Conservation (phyloP, 2,329 filamentous ascomycete genomes). For the Nemania diffusa region DNA sequence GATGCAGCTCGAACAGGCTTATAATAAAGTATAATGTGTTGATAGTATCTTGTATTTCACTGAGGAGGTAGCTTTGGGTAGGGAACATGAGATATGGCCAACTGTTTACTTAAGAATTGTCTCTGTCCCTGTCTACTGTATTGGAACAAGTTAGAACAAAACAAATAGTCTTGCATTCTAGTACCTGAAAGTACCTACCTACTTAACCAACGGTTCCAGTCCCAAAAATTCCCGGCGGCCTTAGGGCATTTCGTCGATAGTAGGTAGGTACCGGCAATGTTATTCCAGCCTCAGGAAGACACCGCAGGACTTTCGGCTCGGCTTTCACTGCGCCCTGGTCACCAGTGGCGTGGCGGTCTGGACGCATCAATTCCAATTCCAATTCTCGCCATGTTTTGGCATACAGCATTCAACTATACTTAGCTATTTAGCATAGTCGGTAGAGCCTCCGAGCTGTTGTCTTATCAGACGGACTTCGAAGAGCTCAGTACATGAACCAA, state of each 20-base stretch:
- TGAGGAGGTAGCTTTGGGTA: neutral
- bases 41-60: neutral
- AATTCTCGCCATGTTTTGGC: slow-evolving; percentile 6
- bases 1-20: neutral
- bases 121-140: no score
- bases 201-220: neutral
- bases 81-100: neutral
- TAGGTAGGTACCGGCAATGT: neutral
- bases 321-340: slow-evolving; percentile 8
- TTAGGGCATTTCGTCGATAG: neutral
- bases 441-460: neutral
- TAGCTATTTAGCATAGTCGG: neutral
- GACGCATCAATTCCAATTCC: slow-evolving; percentile 2
- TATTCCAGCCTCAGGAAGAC: neutral
- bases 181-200: neutral
- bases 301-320: slow-evolving; percentile 18
- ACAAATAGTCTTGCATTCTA: no score
- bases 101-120: neutral
- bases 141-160: no score
- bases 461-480: neutral
- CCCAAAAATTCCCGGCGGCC: neutral
- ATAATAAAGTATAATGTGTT: neutral
- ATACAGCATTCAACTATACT: slow-evolving; percentile 5
- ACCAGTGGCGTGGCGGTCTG: slow-evolving; percentile 7
- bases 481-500: neutral